Evolutionary conservation across 345 rosid species (phyloP), one percentile per base, ranked within the genome.

Genomic region (Citrus sp.): DNA sequence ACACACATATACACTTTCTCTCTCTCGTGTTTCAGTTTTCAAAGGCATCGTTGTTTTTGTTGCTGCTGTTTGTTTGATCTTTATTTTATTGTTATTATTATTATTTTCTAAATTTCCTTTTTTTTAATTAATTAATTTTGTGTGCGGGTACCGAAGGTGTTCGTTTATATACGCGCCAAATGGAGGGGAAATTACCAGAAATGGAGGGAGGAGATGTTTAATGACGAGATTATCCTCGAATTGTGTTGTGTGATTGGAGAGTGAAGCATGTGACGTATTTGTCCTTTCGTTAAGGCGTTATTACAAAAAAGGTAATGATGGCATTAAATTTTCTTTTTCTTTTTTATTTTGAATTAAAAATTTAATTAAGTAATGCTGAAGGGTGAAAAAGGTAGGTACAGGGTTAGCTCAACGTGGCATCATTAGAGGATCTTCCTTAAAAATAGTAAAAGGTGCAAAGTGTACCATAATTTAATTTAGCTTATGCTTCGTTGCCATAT

Each of bases 121-220:
- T 30, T 82, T 78, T 79, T 32, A 32, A 32, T 32, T 76, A 42
- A 46, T 46, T 67, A 62, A 79, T 83, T 87, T 82, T 75, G 67
- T 82, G 83, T 77, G 76, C 72, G 80, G 71, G 77, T 74, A 80
- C 8, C 77, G 38, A 2, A 28, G 32, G 75, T 65, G 85, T 78
- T 87, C 86, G 91, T 84, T 86, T 85, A 81, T 82, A 74, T 84
- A 91, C 92, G 91, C 93, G 92, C 96, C 96, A 90, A 89, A 87
- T 77, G 66, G 67, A 67, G 79, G 54, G 67, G 37, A 72, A 80
- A 83, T 81, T 77, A 81, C 82, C 24, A 22, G 63, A 37, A 30
- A 19, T 19, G 38, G 42, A 9, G n/a, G 5, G 67, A 1, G 68
- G 1, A 18, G 7, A 5, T 1, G 0, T 0, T n/a, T 79, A 77